Conservation (phyloP, 371 early-diverging fungal species). For the Gilbertella persicaria region DNA sequence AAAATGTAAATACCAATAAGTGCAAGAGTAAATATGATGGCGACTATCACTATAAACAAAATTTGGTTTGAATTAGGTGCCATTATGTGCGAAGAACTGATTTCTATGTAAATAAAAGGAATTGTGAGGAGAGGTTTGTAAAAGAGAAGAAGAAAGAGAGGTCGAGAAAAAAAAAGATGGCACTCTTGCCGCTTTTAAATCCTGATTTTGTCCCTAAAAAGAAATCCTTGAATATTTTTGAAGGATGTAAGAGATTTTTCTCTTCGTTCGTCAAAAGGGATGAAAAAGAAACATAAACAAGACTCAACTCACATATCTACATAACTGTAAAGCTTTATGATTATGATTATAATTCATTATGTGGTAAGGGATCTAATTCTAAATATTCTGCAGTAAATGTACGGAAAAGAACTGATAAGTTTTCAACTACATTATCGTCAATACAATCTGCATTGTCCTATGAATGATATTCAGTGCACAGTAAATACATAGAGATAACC, state of each 20-base stretch:
- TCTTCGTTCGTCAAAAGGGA: too few relatives aligned
- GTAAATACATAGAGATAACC: background rate
- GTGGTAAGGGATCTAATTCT: slow-evolving; percentile 37
- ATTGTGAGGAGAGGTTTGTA: background rate
- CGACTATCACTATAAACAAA: slow-evolving; percentile 18
- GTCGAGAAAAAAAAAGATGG: too few relatives aligned
- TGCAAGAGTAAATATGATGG: slow-evolving; percentile 13
- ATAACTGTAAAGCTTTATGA: too few relatives aligned
- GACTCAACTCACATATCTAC: too few relatives aligned
- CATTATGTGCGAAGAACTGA: slow-evolving; percentile 1
- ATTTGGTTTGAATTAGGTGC: slow-evolving; percentile 18
- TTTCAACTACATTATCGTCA: slow-evolving; percentile 44
- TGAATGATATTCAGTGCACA: background rate
- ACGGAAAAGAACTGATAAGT: slow-evolving; percentile 55
- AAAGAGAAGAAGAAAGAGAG: background rate
- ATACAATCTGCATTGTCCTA: slow-evolving; percentile 44
- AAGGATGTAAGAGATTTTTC: too few relatives aligned
- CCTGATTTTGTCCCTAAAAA: too few relatives aligned
- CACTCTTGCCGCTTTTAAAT: too few relatives aligned
- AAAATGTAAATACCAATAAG: slow-evolving; percentile 10
- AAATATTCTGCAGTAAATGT: slow-evolving; percentile 61
- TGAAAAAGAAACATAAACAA: slow-evolving; percentile 1
- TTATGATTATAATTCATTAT: slow-evolving; percentile 29
- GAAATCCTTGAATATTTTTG: too few relatives aligned
- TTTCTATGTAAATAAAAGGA: background rate